Evolutionary conservation across 352 stramenopile genomes (phyloP).

Genomic region (Paralagenidium karlingii): DNA sequence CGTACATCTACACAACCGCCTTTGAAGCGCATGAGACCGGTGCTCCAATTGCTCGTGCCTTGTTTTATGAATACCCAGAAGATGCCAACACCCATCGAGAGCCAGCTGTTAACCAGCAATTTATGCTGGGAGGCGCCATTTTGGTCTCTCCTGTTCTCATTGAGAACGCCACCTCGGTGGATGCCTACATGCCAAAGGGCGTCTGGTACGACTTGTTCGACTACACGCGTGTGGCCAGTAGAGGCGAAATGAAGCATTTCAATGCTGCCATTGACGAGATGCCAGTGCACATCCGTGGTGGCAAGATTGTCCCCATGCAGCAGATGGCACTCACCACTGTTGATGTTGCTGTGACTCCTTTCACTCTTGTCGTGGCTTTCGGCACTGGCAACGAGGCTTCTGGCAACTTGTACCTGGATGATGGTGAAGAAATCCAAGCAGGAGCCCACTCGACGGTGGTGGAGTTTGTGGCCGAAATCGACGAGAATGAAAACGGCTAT

Average conservation of each 20-base stretch:
- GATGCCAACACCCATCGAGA: conserved; percentile 18
- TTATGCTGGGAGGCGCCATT: conserved; percentile 28
- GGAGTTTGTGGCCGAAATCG: no score
- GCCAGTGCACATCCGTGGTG: conserved; percentile 37
- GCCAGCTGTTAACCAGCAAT: conserved; percentile 10
- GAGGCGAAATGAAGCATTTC: no score
- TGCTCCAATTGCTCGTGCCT: conserved; percentile 27
- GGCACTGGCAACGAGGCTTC: conserved; percentile 5
- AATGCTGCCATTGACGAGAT: conserved; percentile 38
- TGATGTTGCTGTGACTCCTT: conserved; percentile 24
- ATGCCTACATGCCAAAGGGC: conserved; percentile 24
- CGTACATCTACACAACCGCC: conserved; percentile 69
- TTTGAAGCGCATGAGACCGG: conserved; percentile 33
- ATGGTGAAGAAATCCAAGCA: conserved; percentile 27
- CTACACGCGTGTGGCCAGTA: conserved; percentile 17
- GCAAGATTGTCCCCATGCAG: conserved; percentile 32
- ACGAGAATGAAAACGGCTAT: no score
- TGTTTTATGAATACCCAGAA: conserved; percentile 53
- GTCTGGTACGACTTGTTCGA: conserved; percentile 51
- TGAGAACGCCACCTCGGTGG: conserved; percentile 24
- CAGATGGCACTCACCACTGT: conserved; percentile 26
- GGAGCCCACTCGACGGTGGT: conserved; percentile 15
- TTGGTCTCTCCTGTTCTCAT: conserved; percentile 22
- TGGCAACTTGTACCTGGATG: conserved; percentile 42
- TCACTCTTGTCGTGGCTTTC: conserved; percentile 33